These are phyloP conservation scores for Boletus vinaceobasis DNA, from an alignment of 768 basidiomycete species.

Conservation along the genomic window DNA sequence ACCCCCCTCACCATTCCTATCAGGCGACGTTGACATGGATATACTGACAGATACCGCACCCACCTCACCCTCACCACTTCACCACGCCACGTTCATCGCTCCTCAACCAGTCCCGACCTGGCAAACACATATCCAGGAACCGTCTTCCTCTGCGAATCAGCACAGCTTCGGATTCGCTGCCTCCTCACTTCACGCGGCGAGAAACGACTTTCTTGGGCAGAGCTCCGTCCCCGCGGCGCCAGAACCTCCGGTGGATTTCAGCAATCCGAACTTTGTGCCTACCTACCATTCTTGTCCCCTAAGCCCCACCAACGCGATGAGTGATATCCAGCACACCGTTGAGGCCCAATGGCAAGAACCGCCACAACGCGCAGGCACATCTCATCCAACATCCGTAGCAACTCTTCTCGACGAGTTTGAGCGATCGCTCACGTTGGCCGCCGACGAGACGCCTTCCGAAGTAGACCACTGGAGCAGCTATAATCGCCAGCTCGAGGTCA, in stretches of 20 bases:
- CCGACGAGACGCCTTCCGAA: background rate
- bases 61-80: background rate
- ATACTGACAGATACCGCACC: constrained; percentile 1
- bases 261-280: background rate
- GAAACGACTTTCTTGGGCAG: background rate
- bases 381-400: background rate
- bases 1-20: constrained; percentile 1
- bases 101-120: background rate
- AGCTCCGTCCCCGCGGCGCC: background rate
- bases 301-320: background rate
- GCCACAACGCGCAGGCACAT: background rate
- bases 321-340: background rate
- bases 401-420: constrained; percentile 9
- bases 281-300: background rate
- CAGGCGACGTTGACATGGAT: constrained; percentile 14
- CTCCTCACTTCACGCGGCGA: background rate
- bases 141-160: background rate
- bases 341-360: background rate
- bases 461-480: background rate
- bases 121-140: background rate
- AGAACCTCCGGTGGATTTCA: background rate
- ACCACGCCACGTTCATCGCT: background rate
- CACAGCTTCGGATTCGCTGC: background rate
- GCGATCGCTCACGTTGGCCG: background rate
- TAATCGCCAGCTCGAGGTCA: background rate